Conservation (phyloP, 768 basidiomycete species). For the Phaeotremella fagi region DNA sequence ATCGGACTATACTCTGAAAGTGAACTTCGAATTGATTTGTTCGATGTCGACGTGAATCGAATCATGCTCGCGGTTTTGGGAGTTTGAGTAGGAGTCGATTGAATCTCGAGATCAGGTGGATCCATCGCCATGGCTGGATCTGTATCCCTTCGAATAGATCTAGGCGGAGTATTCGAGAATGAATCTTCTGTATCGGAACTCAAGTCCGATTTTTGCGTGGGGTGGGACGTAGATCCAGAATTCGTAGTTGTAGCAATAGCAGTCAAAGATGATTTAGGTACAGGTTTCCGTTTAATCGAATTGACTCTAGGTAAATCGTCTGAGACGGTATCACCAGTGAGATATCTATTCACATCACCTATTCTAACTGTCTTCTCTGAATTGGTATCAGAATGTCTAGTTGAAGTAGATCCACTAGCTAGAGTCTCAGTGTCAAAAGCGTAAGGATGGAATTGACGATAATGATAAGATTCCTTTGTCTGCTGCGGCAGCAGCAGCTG, state of each 20-base stretch:
- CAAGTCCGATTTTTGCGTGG: neutral
- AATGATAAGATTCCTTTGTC: no score
- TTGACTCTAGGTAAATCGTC: neutral
- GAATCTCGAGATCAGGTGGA: neutral
- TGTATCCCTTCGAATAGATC: conserved; percentile 3
- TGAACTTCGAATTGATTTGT: neutral
- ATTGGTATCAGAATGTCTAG: neutral
- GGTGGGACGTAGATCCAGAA: neutral
- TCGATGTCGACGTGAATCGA: neutral
- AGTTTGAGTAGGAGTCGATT: neutral
- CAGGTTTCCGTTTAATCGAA: conserved; percentile 13
- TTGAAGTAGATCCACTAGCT: no score
- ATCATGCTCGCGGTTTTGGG: neutral
- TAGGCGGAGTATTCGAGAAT: neutral
- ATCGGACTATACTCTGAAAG: neutral
- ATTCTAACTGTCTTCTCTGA: neutral
- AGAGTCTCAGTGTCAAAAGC: no score
- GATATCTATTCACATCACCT: neutral
- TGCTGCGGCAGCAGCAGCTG: no score
- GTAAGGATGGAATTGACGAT: no score
- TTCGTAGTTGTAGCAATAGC: neutral
- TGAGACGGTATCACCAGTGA: neutral
- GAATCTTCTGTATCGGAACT: neutral
- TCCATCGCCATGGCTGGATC: conserved; percentile 7
- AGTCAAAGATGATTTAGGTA: neutral